These are phyloP conservation scores for Aureobasidium sp. DNA, from an alignment of 2,329 filamentous ascomycete species.

Conservation along the genomic window DNA sequence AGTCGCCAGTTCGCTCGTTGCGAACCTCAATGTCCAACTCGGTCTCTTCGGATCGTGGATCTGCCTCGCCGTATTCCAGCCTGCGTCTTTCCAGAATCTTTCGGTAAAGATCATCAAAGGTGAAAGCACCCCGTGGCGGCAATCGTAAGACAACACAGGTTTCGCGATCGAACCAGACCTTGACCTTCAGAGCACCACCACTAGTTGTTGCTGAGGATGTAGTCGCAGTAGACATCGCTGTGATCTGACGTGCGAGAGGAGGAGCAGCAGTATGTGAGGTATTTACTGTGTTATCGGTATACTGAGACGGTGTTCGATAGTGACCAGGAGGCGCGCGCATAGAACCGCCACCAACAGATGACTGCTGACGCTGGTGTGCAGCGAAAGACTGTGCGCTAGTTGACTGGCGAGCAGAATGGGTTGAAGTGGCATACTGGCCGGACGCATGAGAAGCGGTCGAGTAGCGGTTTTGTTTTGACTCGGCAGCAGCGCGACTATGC, in stretches of 20 bases:
- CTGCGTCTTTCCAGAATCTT: conserved; percentile 82
- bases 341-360: conserved; percentile 16
- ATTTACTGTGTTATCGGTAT: conserved; percentile 18
- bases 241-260: conserved; percentile 16
- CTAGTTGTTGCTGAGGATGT: conserved; percentile 28
- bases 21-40: conserved; percentile 9
- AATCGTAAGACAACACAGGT: conserved; percentile 90
- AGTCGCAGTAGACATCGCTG: conserved; percentile 18
- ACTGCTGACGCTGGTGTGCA: conserved; percentile 20
- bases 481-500: conserved; percentile 63
- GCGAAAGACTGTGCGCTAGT: conserved; percentile 20
- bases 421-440: background rate
- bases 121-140: conserved; percentile 60
- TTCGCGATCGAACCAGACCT: conserved; percentile 79
- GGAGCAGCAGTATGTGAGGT: conserved; percentile 17
- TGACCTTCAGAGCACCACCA: conserved; percentile 65
- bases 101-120: conserved; percentile 68
- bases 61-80: conserved; percentile 41
- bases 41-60: conserved; percentile 3
- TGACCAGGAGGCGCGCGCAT: conserved; percentile 20
- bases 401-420: conserved; percentile 20
- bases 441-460: conserved; percentile 25
- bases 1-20: conserved; percentile 8
- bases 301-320: conserved; percentile 25
- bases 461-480: conserved; percentile 37